Evolutionary conservation across 225 moss, liverwort and hornwort genomes (phyloP).

Genomic region (Physcomitrellopsis africana): DNA sequence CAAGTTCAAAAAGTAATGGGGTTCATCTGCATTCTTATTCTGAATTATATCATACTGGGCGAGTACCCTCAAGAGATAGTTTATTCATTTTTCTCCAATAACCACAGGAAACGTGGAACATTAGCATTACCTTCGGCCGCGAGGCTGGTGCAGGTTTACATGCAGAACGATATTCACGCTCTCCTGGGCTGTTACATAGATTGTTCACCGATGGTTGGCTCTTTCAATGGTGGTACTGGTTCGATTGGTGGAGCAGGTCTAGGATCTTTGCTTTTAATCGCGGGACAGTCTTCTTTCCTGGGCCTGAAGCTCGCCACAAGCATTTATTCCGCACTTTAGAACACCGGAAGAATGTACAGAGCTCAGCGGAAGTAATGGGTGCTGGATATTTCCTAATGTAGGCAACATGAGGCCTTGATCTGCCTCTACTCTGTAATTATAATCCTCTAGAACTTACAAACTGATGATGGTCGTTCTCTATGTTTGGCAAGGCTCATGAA

Average conservation of each 20-base stretch:
- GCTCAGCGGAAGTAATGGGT: conserved; percentile 1
- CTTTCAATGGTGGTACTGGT: conserved; percentile 7
- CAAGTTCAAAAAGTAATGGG: conserved; percentile 29
- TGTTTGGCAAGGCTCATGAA: neutral
- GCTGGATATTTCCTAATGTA: conserved; percentile 4
- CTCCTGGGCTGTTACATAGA: conserved; percentile 24
- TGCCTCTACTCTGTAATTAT: conserved; percentile 28
- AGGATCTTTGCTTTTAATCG: conserved; percentile 10
- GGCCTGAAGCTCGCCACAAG: neutral
- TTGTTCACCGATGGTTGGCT: conserved; percentile 26
- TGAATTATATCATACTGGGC: conserved; percentile 13
- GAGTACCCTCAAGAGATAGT: conserved; percentile 1
- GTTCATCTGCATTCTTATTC: conserved; percentile 21
- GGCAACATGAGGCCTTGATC: conserved; percentile 10
- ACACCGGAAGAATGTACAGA: conserved; percentile 10
- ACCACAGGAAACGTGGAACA: conserved; percentile 23
- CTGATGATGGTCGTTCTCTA: conserved; percentile 19
- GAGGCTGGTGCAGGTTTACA: conserved; percentile 17
- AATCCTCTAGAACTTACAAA: conserved; percentile 23
- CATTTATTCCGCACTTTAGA: conserved; percentile 26
- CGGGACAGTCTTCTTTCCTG: neutral
- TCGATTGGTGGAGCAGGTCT: conserved; percentile 31
- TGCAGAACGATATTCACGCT: conserved; percentile 17
- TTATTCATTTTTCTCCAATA: conserved; percentile 24
- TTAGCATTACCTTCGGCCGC: conserved; percentile 4